Percentiles rank a stretch among this genome's conserved stretches.
Conservation (phyloP, 1,284 basidiomycete genomes). For the Flammula alnicola region DNA sequence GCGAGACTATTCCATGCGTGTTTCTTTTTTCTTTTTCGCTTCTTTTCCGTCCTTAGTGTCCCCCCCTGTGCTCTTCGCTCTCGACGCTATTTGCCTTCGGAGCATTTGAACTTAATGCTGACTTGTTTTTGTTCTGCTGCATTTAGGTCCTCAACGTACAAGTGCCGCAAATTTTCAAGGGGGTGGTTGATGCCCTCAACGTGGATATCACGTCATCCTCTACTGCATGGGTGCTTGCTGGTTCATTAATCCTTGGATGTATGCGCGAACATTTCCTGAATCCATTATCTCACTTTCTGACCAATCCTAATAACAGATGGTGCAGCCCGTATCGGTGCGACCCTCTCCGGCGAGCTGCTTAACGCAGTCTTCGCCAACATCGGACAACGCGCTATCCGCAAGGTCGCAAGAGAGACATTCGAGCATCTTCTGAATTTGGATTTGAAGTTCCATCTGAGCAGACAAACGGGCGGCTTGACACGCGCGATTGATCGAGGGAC, state of each 20-base stretch:
- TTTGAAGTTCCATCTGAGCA: slow-evolving; percentile 89
- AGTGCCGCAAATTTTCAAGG: slow-evolving; percentile 95
- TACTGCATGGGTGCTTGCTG: slow-evolving; percentile 91
- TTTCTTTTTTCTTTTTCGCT: no score
- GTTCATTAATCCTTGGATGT: slow-evolving; percentile 92
- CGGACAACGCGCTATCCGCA: slow-evolving; percentile 91
- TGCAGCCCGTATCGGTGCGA: slow-evolving; percentile 87
- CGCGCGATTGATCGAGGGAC: slow-evolving; percentile 97
- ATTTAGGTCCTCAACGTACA: slow-evolving; percentile 89
- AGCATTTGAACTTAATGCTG: no score
- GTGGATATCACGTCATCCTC: slow-evolving; percentile 78
- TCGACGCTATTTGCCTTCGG: no score
- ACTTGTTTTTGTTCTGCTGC: no score
- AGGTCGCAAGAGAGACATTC: slow-evolving; percentile 93
- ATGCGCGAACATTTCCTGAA: slow-evolving; percentile 37
- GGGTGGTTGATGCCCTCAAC: slow-evolving; percentile 89
- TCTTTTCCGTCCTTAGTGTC: no score
- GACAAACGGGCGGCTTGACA: slow-evolving; percentile 96
- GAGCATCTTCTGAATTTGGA: slow-evolving; percentile 91
- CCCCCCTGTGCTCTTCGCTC: no score
- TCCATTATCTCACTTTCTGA: not conserved
- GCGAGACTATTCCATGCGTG: no score
- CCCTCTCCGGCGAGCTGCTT: slow-evolving; percentile 88
- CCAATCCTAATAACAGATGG: slow-evolving; percentile 71
- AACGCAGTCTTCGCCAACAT: slow-evolving; percentile 98